Conservation (phyloP, 495 filamentous ascomycete species). For the Cladorrhinum samala region DNA sequence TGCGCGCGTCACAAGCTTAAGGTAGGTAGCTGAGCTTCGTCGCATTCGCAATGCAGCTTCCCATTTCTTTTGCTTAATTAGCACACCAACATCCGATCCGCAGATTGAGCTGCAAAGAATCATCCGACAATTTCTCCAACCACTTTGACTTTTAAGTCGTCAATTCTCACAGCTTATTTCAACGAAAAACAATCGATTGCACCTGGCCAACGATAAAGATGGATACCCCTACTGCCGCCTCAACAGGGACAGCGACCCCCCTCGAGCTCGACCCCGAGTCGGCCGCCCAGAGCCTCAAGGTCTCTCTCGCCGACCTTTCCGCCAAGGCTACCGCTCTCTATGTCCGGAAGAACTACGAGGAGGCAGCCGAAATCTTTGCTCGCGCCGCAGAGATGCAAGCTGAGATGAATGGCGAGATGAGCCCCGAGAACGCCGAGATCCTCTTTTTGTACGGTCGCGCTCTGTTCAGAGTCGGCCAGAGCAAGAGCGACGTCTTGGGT, state of each 20-base stretch:
- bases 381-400: constrained; percentile 86
- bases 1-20: constrained; percentile 26
- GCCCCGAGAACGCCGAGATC: constrained; percentile 81
- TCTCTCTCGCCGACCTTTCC: constrained; percentile 52
- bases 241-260: constrained; percentile 30
- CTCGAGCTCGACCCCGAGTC: constrained; percentile 36
- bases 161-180: background rate
- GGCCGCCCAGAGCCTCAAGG: constrained; percentile 39
- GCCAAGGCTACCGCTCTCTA: constrained; percentile 57
- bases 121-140: too few relatives aligned
- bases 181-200: background rate
- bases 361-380: constrained; percentile 79
- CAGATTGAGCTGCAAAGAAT: too few relatives aligned
- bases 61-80: too few relatives aligned
- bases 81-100: too few relatives aligned
- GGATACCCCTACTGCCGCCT: constrained; percentile 19
- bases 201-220: too few relatives aligned
- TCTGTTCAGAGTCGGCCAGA: constrained; percentile 86
- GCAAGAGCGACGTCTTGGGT: constrained; percentile 90
- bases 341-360: constrained; percentile 75
- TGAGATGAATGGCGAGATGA: constrained; percentile 85
- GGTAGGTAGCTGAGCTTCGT: too few relatives aligned
- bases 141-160: too few relatives aligned
- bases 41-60: background rate
- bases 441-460: constrained; percentile 90